These are phyloP conservation scores for Purpureocillium takamizusanense DNA, from an alignment of 2,329 filamentous ascomycete species.

Conservation along the genomic window DNA sequence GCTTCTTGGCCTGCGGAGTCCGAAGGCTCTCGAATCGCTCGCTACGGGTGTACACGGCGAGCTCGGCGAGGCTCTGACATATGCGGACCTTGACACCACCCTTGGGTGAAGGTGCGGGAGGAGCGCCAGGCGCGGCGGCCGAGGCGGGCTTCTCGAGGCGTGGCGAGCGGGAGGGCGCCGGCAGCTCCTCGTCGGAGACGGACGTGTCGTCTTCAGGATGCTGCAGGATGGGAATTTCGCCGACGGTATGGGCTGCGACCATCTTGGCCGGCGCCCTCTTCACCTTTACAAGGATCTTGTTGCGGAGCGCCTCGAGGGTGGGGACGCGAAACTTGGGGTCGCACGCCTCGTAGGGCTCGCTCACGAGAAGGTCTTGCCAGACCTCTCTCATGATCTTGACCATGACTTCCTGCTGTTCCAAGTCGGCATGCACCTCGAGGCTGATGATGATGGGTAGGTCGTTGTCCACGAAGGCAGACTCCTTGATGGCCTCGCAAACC, in stretches of 20 bases:
- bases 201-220: conserved; percentile 25
- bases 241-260: conserved; percentile 17
- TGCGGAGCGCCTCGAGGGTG: conserved; percentile 59
- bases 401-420: conserved; percentile 82
- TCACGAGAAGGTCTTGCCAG: conserved; percentile 69
- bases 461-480: conserved; percentile 68
- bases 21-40: conserved; percentile 70
- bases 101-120: conserved; percentile 9
- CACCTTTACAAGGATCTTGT: conserved; percentile 79
- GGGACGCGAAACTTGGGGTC: conserved; percentile 51
- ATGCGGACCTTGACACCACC: conserved; percentile 49
- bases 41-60: conserved; percentile 82
- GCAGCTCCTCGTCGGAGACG: conserved; percentile 34
- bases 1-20: conserved; percentile 50
- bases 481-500: conserved; percentile 71
- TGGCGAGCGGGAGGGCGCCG: conserved; percentile 1
- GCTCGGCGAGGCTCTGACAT: conserved; percentile 58
- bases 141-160: conserved; percentile 3
- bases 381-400: conserved; percentile 88
- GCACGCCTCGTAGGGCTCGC: conserved; percentile 40
- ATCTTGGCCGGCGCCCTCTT: conserved; percentile 45
- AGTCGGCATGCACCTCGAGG: conserved; percentile 78
- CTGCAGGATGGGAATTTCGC: neutral
- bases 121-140: neutral
- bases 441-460: conserved; percentile 83